Percentiles rank a stretch among this genome's conserved stretches.
These are phyloP conservation scores for Scopulariopsis brevicaulis DNA, from an alignment of 2,329 filamentous ascomycete genomes.

Conservation along the genomic window DNA sequence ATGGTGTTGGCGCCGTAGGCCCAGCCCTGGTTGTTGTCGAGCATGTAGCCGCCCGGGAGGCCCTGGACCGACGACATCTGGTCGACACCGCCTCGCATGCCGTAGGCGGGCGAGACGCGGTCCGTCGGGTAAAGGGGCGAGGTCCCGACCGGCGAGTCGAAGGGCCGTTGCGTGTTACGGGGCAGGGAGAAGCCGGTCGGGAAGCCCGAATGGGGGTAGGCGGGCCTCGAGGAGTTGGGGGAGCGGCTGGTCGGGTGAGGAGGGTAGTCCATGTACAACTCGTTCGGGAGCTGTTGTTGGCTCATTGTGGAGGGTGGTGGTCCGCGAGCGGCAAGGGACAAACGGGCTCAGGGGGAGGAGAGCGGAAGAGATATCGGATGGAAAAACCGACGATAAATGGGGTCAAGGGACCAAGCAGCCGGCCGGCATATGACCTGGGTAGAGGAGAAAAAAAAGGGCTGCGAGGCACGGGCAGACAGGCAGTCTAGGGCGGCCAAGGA, in stretches of 20 bases:
- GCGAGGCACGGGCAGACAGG: background rate
- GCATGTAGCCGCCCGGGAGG: conserved; percentile 31
- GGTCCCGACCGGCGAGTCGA: conserved; percentile 56
- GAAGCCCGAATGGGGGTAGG: conserved; percentile 36
- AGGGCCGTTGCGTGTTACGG: conserved; percentile 56
- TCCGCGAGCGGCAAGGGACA: background rate
- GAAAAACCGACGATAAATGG: background rate
- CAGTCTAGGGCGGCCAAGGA: background rate
- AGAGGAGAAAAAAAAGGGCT: background rate
- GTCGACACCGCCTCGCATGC: conserved; percentile 43
- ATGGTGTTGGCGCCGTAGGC: conserved; percentile 54
- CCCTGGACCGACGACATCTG: conserved; percentile 24
- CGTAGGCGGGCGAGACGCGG: conserved; percentile 43
- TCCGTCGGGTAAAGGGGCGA: conserved; percentile 62
- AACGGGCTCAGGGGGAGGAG: background rate
- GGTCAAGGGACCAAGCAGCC: background rate
- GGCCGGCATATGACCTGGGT: conserved; percentile 7
- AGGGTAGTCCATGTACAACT: conserved; percentile 64
- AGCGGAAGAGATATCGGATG: background rate
- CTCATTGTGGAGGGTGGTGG: conserved; percentile 23
- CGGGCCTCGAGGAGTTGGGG: conserved; percentile 58
- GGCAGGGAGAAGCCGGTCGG: conserved; percentile 30
- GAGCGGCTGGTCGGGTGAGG: conserved; percentile 42
- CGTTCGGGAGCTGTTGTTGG: conserved; percentile 38
- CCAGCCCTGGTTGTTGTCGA: conserved; percentile 65